A percentile compares a stretch with the other conserved stretches of the same genome.
Conservation (phyloP, 192 early-diverging fungal species). For the Backusella sp. region DNA sequence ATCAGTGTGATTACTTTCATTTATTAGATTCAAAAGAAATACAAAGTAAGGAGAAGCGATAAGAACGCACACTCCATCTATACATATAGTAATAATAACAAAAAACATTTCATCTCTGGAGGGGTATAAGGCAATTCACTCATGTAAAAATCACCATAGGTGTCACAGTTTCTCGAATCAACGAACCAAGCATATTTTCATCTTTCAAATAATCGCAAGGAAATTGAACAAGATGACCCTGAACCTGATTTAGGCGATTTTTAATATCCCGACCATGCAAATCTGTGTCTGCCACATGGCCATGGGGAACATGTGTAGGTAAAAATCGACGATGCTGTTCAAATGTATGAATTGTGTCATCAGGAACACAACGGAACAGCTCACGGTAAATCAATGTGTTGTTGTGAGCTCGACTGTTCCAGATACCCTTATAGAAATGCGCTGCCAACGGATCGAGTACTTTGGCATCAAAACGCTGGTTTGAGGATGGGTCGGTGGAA, state of each 20-base stretch:
- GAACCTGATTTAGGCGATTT: slow-evolving; percentile 32
- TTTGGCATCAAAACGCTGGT: slow-evolving; percentile 20
- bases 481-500: background rate
- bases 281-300: slow-evolving; percentile 50
- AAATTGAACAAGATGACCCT: slow-evolving; percentile 56
- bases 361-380: slow-evolving; percentile 83
- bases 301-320: slow-evolving; percentile 42
- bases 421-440: slow-evolving; percentile 58
- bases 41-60: background rate
- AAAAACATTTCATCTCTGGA: background rate
- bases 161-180: slow-evolving; percentile 44
- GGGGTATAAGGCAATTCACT: background rate
- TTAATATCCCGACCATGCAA: slow-evolving; percentile 33
- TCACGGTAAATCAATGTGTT: slow-evolving; percentile 74
- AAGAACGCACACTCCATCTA: background rate
- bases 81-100: background rate
- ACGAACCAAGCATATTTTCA: slow-evolving; percentile 52
- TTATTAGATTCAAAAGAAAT: background rate
- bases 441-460: slow-evolving; percentile 73
- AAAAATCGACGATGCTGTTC: slow-evolving; percentile 49
- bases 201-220: slow-evolving; percentile 45
- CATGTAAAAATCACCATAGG: slow-evolving; percentile 60
- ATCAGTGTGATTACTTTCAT: background rate
- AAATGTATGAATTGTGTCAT: slow-evolving; percentile 68
- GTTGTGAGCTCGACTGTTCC: slow-evolving; percentile 54